Evolutionary conservation across 805 yeast genomes (phyloP), one percentile per base, ranked within the genome.

Genomic region (Limtongozyma cylindracea): DNA sequence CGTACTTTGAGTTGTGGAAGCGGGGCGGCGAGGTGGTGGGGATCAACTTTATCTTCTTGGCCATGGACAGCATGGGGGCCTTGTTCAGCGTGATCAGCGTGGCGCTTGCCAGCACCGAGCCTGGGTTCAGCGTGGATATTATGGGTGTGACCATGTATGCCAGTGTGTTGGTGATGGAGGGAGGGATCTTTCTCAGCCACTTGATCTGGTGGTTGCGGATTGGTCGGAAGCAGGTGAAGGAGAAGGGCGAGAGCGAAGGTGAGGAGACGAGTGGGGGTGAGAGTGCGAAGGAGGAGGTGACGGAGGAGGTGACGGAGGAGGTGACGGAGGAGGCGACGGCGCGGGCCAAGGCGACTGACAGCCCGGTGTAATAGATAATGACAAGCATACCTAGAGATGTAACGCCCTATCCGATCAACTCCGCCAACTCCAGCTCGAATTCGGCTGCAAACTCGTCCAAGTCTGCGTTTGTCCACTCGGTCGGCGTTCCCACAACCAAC

Each of bases 21-120:
- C 54, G 93, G 29, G 42, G 61, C 23, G 95, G 95, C 2, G 47
- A 72, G 17, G 95, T 84, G 3, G 65, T 80, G 3, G 96, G 96
- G 0, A 71, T 84, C 35, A 80, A 80, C 38, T 80, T 84, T 35
- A 31, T 72, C 3, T 84, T 84, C 30, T 49, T 84, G 26, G 34
- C 54, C 4, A 45, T 82, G 46, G 95, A 84, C 39, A 61, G 74
- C 4, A 29, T 61, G 13, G 96, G 96, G 6, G 94, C 95, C 0
- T 45, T 51, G 19, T 64, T 77, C 31, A 73, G 91, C 8, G 56
- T 74, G 45, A 53, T 60, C 19, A 53, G 67, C 15, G 6, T 13
- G 5, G 40, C 47, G 2, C 53, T 69, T 18, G 88, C 53, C 1
- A n/a, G n/a, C n/a, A n/a, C n/a, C n/a, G n/a, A n/a, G n/a, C n/a